Evolutionary conservation across 1,139 yeast genomes (phyloP).

Genomic region (Nematodospora anomalae): DNA sequence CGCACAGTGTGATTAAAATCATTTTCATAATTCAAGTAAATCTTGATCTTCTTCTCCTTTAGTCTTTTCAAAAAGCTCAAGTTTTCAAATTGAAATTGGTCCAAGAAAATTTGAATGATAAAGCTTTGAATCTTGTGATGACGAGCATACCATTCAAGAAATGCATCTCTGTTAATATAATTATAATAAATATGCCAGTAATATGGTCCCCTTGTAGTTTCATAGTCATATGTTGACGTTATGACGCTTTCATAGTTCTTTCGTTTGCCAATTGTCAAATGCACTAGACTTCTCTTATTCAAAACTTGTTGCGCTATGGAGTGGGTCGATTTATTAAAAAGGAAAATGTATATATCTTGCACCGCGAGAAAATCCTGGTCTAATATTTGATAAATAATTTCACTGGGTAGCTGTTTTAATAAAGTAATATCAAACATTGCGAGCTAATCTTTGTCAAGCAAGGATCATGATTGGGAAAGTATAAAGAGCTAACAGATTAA

Average conservation of each 20-base stretch:
- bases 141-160: conserved; percentile 8
- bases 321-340: conserved; percentile 9
- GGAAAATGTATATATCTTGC: conserved; percentile 10
- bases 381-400: conserved; percentile 8
- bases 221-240: conserved; percentile 11
- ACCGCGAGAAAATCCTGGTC: conserved; percentile 10
- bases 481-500: too few relatives aligned
- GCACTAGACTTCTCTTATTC: conserved; percentile 10
- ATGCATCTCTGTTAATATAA: conserved; percentile 6
- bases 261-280: conserved; percentile 10
- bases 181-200: conserved; percentile 13
- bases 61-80: conserved; percentile 6
- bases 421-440: conserved; percentile 10
- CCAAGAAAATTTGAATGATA: conserved; percentile 11
- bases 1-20: conserved; percentile 10
- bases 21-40: conserved; percentile 11
- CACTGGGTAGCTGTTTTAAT: conserved; percentile 9
- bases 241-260: conserved; percentile 11
- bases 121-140: conserved; percentile 9
- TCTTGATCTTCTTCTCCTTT: conserved; percentile 9
- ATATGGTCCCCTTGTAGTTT: conserved; percentile 12
- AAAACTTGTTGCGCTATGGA: conserved; percentile 10
- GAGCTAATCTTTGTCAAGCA: background rate
- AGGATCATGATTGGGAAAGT: background rate
- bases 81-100: conserved; percentile 10